Conservation (phyloP, 2,329 filamentous ascomycete species). For the Neophaeococcomyces mojaviensis region DNA sequence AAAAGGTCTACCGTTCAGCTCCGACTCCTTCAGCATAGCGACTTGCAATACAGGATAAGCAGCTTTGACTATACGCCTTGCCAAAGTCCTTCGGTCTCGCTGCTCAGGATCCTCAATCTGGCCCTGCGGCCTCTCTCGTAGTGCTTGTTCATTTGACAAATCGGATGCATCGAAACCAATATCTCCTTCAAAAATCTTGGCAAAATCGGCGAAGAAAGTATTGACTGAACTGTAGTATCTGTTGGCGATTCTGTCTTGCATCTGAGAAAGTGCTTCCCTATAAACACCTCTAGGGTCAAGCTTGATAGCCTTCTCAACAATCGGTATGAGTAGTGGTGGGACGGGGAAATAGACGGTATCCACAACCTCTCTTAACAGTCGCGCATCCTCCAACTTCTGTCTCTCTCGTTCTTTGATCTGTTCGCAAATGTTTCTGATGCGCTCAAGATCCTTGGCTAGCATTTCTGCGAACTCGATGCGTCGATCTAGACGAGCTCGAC, state of each 20-base stretch:
- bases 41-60: conserved; percentile 71
- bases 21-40: conserved; percentile 72
- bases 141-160: conserved; percentile 40
- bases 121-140: conserved; percentile 40
- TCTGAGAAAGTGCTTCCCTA: conserved; percentile 44
- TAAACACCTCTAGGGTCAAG: conserved; percentile 47
- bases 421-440: conserved; percentile 62
- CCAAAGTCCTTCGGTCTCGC: conserved; percentile 74
- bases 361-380: conserved; percentile 70
- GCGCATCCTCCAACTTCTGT: conserved; percentile 67
- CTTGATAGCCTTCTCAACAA: conserved; percentile 72
- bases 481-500: conserved; percentile 66
- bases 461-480: conserved; percentile 73
- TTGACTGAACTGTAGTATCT: conserved; percentile 54
- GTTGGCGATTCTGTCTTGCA: conserved; percentile 48
- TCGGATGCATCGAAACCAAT: conserved; percentile 44
- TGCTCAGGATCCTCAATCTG: conserved; percentile 51
- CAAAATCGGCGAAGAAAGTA: conserved; percentile 53
- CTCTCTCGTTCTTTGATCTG: conserved; percentile 68
- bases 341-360: conserved; percentile 91
- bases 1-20: conserved; percentile 62
- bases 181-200: conserved; percentile 48
- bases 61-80: conserved; percentile 79
- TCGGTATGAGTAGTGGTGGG: conserved; percentile 64
- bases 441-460: conserved; percentile 68